These are phyloP conservation scores for Sphaerosporella brunnea DNA, from an alignment of 495 filamentous ascomycete species.

Conservation along the genomic window DNA sequence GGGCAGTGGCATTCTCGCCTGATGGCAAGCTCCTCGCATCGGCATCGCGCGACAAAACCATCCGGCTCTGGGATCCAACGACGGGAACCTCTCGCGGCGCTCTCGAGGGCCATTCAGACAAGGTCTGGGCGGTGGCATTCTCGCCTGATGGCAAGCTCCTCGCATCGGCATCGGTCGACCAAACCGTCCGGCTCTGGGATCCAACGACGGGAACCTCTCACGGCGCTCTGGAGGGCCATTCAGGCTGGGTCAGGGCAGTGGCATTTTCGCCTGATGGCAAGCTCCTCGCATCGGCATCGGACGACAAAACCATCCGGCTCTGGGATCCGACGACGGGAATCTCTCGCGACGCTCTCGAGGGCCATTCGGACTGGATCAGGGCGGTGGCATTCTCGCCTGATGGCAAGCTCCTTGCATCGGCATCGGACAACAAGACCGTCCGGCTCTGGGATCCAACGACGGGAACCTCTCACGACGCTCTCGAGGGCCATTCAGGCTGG, in stretches of 20 bases:
- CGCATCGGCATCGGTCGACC: slow-evolving; percentile 24
- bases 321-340: slow-evolving; percentile 20
- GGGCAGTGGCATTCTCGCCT: slow-evolving; percentile 11
- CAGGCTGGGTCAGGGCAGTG: neutral
- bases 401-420: slow-evolving; percentile 24
- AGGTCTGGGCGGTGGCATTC: slow-evolving; percentile 46
- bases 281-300: slow-evolving; percentile 7
- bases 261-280: slow-evolving; percentile 15
- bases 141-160: slow-evolving; percentile 27
- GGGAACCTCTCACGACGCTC: neutral
- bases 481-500: slow-evolving; percentile 14
- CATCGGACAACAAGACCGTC: slow-evolving; percentile 23
- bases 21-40: slow-evolving; percentile 11
- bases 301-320: slow-evolving; percentile 17
- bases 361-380: slow-evolving; percentile 59
- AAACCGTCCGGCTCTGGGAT: slow-evolving; percentile 29
- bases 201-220: slow-evolving; percentile 14
- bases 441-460: neutral
- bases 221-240: slow-evolving; percentile 6
- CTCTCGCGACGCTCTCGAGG: neutral
- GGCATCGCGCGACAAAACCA: slow-evolving; percentile 9
- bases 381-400: slow-evolving; percentile 30
- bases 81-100: slow-evolving; percentile 9
- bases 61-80: slow-evolving; percentile 21
- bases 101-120: slow-evolving; percentile 34